Base-by-base conservation (phyloP, 2,329 filamentous ascomycete genomes). In the Pseudocercospora cruenta region DNA sequence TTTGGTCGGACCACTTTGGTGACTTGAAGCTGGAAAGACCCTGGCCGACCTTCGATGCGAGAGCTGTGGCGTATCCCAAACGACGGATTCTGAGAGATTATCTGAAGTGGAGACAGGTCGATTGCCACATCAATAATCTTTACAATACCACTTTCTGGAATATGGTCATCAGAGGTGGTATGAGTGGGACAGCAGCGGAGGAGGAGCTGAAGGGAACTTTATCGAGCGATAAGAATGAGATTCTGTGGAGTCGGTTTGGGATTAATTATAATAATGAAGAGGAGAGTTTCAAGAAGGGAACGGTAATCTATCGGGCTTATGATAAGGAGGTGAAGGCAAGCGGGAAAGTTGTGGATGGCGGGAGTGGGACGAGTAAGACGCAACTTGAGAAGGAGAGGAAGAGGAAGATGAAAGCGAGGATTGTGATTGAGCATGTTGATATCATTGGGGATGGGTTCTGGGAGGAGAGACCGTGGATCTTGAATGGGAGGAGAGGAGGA, bases 201-300 rank as follows among this genome's bases (percentile, higher is more conserved):
- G 86, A 90, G 74, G 86, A 87, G 66, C 85, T 99, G 53, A 89
- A 91, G 72, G 94, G 94, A 2, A 96, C 93, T 0, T 80, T 96
- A 1, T 87, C 94, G 2, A 84, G 88, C 2, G 93, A 98, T 74
- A 99, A 99, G 82, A 95, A 99, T 76, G 95, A 99, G 82, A 96
- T 99, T 21, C 82, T 99, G 14, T 99, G 95, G 78, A 91, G 89
- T 1, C 86, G 86, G 26, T 98, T 97, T 78, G 87, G 89, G 2
- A 94, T 98, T 77, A 99, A 99, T 80, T 99, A 99, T 81, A 99
- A 99, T 79, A 95, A 97, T 71, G 95, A 99, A 78, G 88, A 88
- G 0, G 93, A 96, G 69, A 93, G 97, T 16, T 97, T 88, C 79
- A 95, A 90, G 78, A 99, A 98, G 78, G 95, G 95, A 4, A 98